These are phyloP conservation scores for Umbelopsis ramanniana DNA, from an alignment of 192 early-diverging fungal genomes.

Conservation along the genomic window DNA sequence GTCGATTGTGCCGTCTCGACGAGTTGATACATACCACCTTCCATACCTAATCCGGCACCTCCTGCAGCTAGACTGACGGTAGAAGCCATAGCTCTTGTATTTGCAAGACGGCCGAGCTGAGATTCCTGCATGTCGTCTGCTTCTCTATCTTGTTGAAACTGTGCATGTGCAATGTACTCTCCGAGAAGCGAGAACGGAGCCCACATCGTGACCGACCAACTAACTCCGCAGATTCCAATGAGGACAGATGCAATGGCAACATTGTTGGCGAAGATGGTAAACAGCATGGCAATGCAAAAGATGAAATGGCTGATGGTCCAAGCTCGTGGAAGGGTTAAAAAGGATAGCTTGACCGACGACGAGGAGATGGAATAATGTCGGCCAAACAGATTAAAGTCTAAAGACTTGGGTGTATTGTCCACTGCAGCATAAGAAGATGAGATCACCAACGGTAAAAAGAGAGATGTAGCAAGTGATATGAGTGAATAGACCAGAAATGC, in stretches of 20 bases:
- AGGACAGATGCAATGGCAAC: constrained; percentile 64
- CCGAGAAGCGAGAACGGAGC: constrained; percentile 92
- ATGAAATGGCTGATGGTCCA: constrained; percentile 77
- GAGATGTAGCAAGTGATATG: constrained; percentile 66
- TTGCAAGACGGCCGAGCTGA: not conserved
- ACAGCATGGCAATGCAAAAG: constrained; percentile 72
- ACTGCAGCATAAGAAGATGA: constrained; percentile 18
- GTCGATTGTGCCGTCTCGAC: constrained; percentile 7
- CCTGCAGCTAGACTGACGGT: constrained; percentile 30
- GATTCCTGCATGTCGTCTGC: not conserved
- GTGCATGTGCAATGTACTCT: constrained; percentile 62
- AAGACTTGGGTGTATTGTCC: not conserved
- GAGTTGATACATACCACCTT: constrained; percentile 33
- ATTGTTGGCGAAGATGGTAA: constrained; percentile 60
- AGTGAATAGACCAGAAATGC: constrained; percentile 84
- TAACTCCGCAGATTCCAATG: constrained; percentile 75
- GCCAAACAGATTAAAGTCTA: not conserved
- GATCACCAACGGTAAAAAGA: constrained; percentile 51
- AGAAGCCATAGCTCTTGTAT: constrained; percentile 20
- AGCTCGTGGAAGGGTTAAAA: constrained; percentile 45
- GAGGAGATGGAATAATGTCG: not conserved
- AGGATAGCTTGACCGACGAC: constrained; percentile 23
- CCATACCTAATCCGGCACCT: constrained; percentile 22
- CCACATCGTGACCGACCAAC: constrained; percentile 92
- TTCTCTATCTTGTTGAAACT: constrained; percentile 32